These are phyloP conservation scores for Aotearoamyces nothofagi DNA, from an alignment of 2,329 filamentous ascomycete species.

Conservation along the genomic window DNA sequence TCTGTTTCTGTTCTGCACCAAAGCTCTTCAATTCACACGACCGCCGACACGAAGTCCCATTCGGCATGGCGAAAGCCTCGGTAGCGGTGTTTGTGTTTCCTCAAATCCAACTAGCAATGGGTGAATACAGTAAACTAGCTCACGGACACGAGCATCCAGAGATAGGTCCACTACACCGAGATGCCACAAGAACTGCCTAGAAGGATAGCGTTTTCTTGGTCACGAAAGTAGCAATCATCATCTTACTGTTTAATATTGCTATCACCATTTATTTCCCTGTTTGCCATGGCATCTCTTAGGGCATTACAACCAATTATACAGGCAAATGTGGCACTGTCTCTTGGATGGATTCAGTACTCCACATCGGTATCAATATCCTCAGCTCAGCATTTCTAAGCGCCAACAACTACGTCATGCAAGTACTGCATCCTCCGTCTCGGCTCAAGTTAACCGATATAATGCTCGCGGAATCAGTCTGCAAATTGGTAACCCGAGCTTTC, in stretches of 20 bases:
- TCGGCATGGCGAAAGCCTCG: too few relatives aligned
- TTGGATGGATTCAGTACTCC: neutral
- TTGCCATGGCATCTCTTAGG: neutral
- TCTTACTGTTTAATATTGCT: constrained; percentile 1
- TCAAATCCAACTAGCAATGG: too few relatives aligned
- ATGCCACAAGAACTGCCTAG: neutral
- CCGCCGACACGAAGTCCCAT: too few relatives aligned
- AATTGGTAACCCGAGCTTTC: neutral
- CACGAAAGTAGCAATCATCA: neutral
- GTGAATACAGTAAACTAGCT: too few relatives aligned
- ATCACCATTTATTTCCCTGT: neutral
- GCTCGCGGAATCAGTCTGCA: neutral
- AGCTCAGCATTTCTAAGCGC: neutral
- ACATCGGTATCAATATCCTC: neutral
- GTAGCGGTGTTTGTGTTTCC: too few relatives aligned
- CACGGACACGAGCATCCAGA: neutral
- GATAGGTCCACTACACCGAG: neutral
- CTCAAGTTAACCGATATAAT: neutral
- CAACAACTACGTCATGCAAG: constrained; percentile 1
- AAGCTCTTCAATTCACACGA: too few relatives aligned
- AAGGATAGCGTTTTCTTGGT: neutral
- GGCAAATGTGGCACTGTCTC: neutral
- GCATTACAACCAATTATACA: neutral
- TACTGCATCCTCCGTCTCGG: neutral
- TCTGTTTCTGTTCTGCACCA: too few relatives aligned